A percentile compares a stretch with the other conserved stretches of the same genome.
Conservation (phyloP, 768 basidiomycete genomes). For the Phanerodontia chrysosporium region DNA sequence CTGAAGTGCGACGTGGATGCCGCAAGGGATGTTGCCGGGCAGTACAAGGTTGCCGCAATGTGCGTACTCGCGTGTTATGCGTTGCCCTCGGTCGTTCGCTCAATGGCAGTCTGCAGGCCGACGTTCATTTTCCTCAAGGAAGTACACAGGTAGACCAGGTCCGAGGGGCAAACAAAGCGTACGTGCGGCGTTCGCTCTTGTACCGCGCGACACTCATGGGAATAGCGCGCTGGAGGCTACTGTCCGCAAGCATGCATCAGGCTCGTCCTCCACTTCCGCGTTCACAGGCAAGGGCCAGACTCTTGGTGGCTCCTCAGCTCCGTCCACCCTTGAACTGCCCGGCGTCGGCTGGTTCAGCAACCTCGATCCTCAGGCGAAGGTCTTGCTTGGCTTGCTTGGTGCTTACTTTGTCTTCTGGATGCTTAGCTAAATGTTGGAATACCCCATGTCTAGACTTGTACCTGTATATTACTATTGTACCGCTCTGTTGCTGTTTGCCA, state of each 20-base stretch:
- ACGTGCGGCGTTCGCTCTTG: conserved; percentile 19
- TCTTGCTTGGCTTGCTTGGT: conserved; percentile 57
- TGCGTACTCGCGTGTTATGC: conserved; percentile 28
- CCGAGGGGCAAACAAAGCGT: conserved; percentile 68
- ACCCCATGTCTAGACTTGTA: not conserved
- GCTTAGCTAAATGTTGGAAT: conserved; percentile 20
- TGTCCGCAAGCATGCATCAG: conserved; percentile 47
- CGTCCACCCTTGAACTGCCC: conserved; percentile 32
- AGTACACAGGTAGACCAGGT: conserved; percentile 64
- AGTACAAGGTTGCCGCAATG: conserved; percentile 72
- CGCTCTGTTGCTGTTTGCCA: not conserved
- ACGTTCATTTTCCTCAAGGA: conserved; percentile 77
- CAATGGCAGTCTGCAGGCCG: conserved; percentile 47
- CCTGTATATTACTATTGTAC: not conserved
- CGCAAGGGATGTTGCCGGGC: conserved; percentile 59
- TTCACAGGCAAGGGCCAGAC: conserved; percentile 77
- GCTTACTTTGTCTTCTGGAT: conserved; percentile 59
- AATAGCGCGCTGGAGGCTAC: conserved; percentile 58
- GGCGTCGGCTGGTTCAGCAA: conserved; percentile 36
- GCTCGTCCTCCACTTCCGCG: conserved; percentile 31
- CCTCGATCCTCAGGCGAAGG: conserved; percentile 64
- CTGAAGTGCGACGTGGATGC: conserved; percentile 80
- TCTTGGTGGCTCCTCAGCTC: conserved; percentile 44
- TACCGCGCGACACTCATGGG: not conserved
- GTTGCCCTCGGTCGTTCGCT: not conserved